Conservation (phyloP, 306 rosid species). For the Acacia acuminata region DNA sequence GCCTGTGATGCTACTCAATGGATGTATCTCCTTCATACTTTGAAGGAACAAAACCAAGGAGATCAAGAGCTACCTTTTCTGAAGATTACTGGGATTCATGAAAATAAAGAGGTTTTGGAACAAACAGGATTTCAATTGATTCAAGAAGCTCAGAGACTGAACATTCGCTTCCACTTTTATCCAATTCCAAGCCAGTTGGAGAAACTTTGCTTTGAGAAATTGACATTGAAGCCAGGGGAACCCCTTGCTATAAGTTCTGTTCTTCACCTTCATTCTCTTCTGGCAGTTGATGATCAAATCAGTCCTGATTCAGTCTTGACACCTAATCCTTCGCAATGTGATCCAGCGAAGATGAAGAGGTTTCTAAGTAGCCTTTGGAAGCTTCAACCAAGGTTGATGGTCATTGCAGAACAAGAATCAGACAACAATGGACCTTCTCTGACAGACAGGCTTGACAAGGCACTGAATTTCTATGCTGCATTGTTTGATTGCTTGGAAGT, state of each 20-base stretch:
- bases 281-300: constrained; percentile 48
- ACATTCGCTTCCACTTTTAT: constrained; percentile 56
- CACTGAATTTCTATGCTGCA: constrained; percentile 56
- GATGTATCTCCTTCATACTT: constrained; percentile 49
- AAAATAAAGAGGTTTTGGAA: constrained; percentile 57
- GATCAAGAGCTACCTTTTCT: constrained; percentile 44
- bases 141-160: constrained; percentile 56
- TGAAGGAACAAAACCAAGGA: constrained; percentile 41
- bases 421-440: constrained; percentile 49
- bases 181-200: constrained; percentile 54
- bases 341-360: constrained; percentile 58
- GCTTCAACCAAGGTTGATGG: constrained; percentile 60
- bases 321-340: constrained; percentile 41
- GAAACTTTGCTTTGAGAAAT: constrained; percentile 48
- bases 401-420: constrained; percentile 73
- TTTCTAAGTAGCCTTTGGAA: constrained; percentile 52
- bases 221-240: constrained; percentile 67
- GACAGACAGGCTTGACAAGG: constrained; percentile 49
- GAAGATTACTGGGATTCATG: constrained; percentile 64
- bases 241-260: constrained; percentile 70
- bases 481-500: constrained; percentile 72
- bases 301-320: constrained; percentile 56
- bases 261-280: constrained; percentile 64
- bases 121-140: constrained; percentile 45
- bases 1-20: constrained; percentile 58